phyloP scores from a whole-genome alignment of 2,329 filamentous ascomycete species.

The Cucurbitaria berberidis region DNA sequence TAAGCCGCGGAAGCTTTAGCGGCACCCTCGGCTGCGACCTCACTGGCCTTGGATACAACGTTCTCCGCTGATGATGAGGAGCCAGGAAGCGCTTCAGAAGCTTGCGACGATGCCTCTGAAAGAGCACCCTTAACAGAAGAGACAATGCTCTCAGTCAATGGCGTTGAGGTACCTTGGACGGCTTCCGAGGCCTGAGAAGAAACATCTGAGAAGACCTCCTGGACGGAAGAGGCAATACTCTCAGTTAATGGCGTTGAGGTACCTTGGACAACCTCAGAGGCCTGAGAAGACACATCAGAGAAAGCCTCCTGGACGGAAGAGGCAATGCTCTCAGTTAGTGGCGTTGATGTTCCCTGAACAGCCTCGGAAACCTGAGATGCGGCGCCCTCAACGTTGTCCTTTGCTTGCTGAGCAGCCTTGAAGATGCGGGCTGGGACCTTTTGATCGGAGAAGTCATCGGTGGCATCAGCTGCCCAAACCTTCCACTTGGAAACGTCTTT shows the following conservation, averaged over 20 bases:
- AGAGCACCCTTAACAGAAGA: constrained; percentile 48
- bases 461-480: constrained; percentile 73
- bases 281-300: constrained; percentile 38
- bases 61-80: constrained; percentile 18
- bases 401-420: constrained; percentile 53
- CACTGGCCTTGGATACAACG: constrained; percentile 29
- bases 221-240: constrained; percentile 46
- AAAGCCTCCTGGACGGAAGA: constrained; percentile 48
- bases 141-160: constrained; percentile 41
- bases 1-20: constrained; percentile 32
- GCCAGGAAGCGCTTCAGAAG: constrained; percentile 33
- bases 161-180: constrained; percentile 40
- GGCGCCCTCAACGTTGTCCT: constrained; percentile 46
- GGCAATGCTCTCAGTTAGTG: constrained; percentile 41
- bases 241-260: constrained; percentile 39
- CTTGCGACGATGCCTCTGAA: constrained; percentile 37
- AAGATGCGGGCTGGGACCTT: constrained; percentile 63
- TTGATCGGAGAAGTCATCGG: constrained; percentile 78
- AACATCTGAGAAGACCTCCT: constrained; percentile 44
- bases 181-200: constrained; percentile 38
- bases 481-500: constrained; percentile 89
- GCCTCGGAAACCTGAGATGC: constrained; percentile 47
- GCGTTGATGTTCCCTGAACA: constrained; percentile 41
- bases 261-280: constrained; percentile 40
- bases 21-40: constrained; percentile 21